Base-by-base conservation (phyloP, 805 yeast genomes). In the Citeromyces matritensis region DNA sequence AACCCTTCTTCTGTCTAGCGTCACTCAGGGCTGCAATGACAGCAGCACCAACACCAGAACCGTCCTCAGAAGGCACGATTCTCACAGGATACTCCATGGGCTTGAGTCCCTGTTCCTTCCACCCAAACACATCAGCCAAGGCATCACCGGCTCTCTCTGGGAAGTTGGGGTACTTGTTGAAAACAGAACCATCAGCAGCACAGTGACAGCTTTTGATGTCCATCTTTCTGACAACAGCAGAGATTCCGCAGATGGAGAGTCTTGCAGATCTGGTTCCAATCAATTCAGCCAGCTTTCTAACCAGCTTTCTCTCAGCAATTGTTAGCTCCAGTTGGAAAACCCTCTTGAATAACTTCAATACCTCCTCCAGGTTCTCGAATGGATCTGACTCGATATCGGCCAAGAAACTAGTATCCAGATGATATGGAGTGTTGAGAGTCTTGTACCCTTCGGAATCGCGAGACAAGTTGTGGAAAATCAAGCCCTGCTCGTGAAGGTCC, bases 41-140 rank as follows among this genome's bases (percentile, higher is more conserved):
- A 33, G 97, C 98, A 36, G 98, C 98, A 51, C 98, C 98, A 31
- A 83, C 95, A 63, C 97, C 97, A 25, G 91, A 78, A 47, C 98
- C 98, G 60, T 91, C 98, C 61, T 88, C 95, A 41, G 98, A 96
- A 35, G 91, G 82, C 27, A 79, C 83, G 43, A 86, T 74, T 40
- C 66, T 58, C 48, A 91, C 75, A 41, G 97, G 97, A 54, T 84
- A 84, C 37, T 73, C 71, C 40, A 60, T 49, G 27, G 41, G 42
- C 31, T 44, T 42, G 30, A 49, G 8, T 13, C 45, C 49, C 4
- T 52, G 51, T 38, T 49, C 56, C 24, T 57, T 51, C 96, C 96
- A 91, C 41, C 69, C 94, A 52, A 82, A 85, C 45, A 91, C 82
- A 54, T 88, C 97, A 54, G 79, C 73, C 54, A 91, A 69, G 38